A percentile compares a stretch with the other conserved stretches of the same genome.
Conservation (phyloP, 495 filamentous ascomycete species). For the Alectoria sarmentosa region DNA sequence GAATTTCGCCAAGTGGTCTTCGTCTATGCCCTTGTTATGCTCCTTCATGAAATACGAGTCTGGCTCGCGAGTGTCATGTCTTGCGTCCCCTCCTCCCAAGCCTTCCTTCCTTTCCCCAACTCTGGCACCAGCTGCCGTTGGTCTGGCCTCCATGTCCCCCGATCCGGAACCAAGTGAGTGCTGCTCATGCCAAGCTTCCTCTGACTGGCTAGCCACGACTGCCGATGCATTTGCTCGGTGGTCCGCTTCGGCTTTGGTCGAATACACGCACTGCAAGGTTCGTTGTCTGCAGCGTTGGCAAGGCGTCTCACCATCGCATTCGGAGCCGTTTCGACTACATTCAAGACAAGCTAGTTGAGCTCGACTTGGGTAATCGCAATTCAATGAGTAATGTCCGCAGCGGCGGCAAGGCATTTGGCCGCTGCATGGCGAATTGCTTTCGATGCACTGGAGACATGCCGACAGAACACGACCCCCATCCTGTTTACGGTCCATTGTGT, state of each 20-base stretch:
- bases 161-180: background rate
- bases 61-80: constrained; percentile 3
- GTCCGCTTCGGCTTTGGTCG: background rate
- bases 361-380: background rate
- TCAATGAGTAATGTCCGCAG: constrained; percentile 2
- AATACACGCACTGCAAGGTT: background rate
- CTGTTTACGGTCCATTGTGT: constrained; percentile 1
- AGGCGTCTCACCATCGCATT: constrained; percentile 4
- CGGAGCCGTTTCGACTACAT: background rate
- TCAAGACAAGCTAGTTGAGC: background rate
- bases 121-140: background rate
- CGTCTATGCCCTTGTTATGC: constrained; percentile 4
- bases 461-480: constrained; percentile 1
- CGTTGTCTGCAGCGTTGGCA: constrained; percentile 3
- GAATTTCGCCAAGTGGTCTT: constrained; percentile 1
- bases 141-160: background rate
- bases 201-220: background rate
- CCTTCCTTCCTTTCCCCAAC: background rate
- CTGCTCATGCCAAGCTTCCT: background rate
- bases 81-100: background rate
- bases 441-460: constrained; percentile 1
- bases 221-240: background rate
- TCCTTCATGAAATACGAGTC: constrained; percentile 6
- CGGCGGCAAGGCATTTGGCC: background rate
- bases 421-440: background rate